Percentiles rank a stretch among this genome's conserved stretches.
phyloP scores from a whole-genome alignment of 2,329 filamentous ascomycete species.

The Pseudogymnoascus sp. region DNA sequence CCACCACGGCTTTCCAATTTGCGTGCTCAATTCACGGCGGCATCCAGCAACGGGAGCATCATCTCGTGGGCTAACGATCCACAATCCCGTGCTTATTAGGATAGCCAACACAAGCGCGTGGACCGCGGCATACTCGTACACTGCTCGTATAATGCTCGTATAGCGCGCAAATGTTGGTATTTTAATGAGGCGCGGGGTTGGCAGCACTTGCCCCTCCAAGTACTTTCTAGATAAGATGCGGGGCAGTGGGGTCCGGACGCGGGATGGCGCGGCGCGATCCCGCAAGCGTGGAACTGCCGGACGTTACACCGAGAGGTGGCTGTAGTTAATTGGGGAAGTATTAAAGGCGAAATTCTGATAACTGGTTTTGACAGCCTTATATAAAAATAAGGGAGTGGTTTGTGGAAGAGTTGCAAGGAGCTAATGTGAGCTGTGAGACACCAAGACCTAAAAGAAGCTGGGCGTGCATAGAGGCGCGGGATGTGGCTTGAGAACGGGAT shows the following conservation, averaged over 20 bases:
- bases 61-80: background rate
- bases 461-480: background rate
- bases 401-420: background rate
- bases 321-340: background rate
- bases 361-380: background rate
- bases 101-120: background rate
- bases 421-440: background rate
- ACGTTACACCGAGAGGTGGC: background rate
- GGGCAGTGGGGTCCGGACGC: background rate
- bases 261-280: conserved; percentile 8
- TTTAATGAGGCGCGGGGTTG: background rate
- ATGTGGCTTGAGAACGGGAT: background rate
- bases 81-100: background rate
- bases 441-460: background rate
- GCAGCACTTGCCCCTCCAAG: background rate
- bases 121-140: background rate
- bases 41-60: background rate
- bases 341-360: background rate
- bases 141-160: background rate
- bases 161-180: background rate
- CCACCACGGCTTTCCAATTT: background rate
- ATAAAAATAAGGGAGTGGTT: background rate
- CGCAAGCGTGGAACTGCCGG: background rate
- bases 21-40: background rate
- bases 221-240: background rate